Base-by-base conservation (phyloP, 1,139 yeast species). In the Blastobotrys raffinosifermentans region DNA sequence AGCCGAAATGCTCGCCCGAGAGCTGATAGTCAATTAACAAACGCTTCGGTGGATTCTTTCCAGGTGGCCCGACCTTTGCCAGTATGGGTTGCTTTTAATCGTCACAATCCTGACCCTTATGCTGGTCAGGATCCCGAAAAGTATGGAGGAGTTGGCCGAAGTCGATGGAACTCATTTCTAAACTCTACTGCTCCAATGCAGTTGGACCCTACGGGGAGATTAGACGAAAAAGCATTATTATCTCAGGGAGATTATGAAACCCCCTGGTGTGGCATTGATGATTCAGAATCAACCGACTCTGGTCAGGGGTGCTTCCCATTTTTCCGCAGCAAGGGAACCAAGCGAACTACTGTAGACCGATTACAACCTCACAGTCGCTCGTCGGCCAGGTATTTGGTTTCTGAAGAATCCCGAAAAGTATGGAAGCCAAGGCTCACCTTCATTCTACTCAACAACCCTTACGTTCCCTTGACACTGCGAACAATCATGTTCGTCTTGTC, bases 391-490 rank as follows among this genome's bases (percentile, higher is more conserved):
- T 51, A 54, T 32, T 50, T 53, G 26, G 47, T 55, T 11, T 48
- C 58, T 1, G 54, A 52, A 17, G 55, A 54, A 29, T 46, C 57
- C 1, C 43, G 57, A 43, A 76, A 75, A 35, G 77, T 77, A 47
- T 73, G 84, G 72, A 64, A 71, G 39, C 89, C 93, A 2, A 69
- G 73, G 19, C 52, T 85, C 15, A 67, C 67, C 39, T 66, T 77
- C 32, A 63, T 81, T 13, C 66, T 87, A 32, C 70, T 85, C 39
- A 77, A 77, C 48, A 85, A 83, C 55, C 93, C 94, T 10, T 76
- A 83, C 49, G 70, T 87, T 6, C 96, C 96, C 1, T 66, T 91
- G 35, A 70, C 83, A 11, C 70, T 89, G 47, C 68, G 97, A 46
- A 63, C 85, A 2, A 66, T 80, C 37, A 84, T 83, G 34, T 70